These are phyloP conservation scores for Trifolium subterraneum DNA, from an alignment of 306 rosid species.

Conservation along the genomic window DNA sequence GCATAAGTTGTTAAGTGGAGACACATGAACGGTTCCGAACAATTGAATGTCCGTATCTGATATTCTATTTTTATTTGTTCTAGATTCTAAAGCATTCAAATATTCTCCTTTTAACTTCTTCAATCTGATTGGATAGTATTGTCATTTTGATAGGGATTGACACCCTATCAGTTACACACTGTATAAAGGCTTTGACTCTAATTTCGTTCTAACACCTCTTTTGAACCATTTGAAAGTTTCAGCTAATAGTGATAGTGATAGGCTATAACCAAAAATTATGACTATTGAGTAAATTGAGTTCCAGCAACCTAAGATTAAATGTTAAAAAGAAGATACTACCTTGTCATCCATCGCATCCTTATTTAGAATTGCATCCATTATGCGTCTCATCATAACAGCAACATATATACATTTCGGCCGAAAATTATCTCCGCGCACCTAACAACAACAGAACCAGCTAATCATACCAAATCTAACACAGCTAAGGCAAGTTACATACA, in stretches of 20 bases:
- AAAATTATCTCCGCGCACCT: slow-evolving; percentile 74
- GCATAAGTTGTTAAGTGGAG: too few relatives aligned
- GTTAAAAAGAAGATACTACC: slow-evolving; percentile 51
- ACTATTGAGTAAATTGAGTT: background rate
- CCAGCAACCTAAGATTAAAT: slow-evolving; percentile 3
- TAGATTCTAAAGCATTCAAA: too few relatives aligned
- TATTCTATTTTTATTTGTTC: too few relatives aligned
- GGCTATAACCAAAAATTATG: slow-evolving; percentile 5
- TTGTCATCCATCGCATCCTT: slow-evolving; percentile 97
- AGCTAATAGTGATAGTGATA: background rate
- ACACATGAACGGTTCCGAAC: too few relatives aligned
- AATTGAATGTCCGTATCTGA: too few relatives aligned
- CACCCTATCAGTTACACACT: too few relatives aligned
- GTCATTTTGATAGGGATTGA: too few relatives aligned
- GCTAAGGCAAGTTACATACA: slow-evolving; percentile 17
- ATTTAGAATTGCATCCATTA: slow-evolving; percentile 90
- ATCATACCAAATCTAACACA: slow-evolving; percentile 38
- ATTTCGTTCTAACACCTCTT: background rate
- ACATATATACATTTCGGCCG: slow-evolving; percentile 85
- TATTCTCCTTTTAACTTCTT: too few relatives aligned
- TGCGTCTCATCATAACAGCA: slow-evolving; percentile 89
- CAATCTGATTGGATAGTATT: too few relatives aligned
- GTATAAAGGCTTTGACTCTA: background rate
- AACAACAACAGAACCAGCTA: slow-evolving; percentile 29
- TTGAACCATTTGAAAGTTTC: background rate